Percentiles rank a stretch among this genome's conserved stretches.
Evolutionary conservation across 2,329 filamentous ascomycete genomes (phyloP).

Genomic region (Fusarium subtropicale): DNA sequence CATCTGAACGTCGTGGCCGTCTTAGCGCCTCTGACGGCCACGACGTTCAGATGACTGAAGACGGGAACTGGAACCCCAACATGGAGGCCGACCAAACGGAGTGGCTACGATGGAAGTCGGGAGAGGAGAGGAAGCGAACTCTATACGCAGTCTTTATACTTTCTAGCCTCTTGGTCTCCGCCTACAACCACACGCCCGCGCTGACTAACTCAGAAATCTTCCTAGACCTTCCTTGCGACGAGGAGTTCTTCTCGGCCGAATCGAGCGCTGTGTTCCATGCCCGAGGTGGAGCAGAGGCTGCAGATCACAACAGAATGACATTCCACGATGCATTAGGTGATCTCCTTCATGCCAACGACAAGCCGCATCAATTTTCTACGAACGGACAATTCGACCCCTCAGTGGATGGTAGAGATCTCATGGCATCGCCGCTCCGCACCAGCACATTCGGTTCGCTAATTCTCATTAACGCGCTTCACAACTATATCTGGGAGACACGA

Average conservation of each 20-base stretch:
- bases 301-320: slow-evolving; percentile 76
- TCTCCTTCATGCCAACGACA: slow-evolving; percentile 80
- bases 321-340: slow-evolving; percentile 87
- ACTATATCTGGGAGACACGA: slow-evolving; percentile 98
- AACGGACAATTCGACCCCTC: slow-evolving; percentile 35
- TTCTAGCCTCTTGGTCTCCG: slow-evolving; percentile 89
- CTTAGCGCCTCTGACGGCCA: slow-evolving; percentile 60
- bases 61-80: slow-evolving; percentile 60
- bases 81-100: slow-evolving; percentile 62
- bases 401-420: slow-evolving; percentile 54
- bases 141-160: slow-evolving; percentile 91
- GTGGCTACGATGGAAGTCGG: slow-evolving; percentile 89
- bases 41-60: slow-evolving; percentile 69
- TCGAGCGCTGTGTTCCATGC: slow-evolving; percentile 84
- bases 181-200: slow-evolving; percentile 91
- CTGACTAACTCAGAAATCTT: slow-evolving; percentile 94
- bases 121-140: slow-evolving; percentile 92
- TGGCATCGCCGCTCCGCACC: slow-evolving; percentile 75
- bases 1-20: no score
- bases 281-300: slow-evolving; percentile 76
- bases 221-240: slow-evolving; percentile 90
- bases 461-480: slow-evolving; percentile 93
- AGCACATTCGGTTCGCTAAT: slow-evolving; percentile 94
- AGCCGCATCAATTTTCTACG: slow-evolving; percentile 61
- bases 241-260: slow-evolving; percentile 88